Base-by-base conservation (phyloP, 768 basidiomycete species). In the Paxillus ammoniavirescens region DNA sequence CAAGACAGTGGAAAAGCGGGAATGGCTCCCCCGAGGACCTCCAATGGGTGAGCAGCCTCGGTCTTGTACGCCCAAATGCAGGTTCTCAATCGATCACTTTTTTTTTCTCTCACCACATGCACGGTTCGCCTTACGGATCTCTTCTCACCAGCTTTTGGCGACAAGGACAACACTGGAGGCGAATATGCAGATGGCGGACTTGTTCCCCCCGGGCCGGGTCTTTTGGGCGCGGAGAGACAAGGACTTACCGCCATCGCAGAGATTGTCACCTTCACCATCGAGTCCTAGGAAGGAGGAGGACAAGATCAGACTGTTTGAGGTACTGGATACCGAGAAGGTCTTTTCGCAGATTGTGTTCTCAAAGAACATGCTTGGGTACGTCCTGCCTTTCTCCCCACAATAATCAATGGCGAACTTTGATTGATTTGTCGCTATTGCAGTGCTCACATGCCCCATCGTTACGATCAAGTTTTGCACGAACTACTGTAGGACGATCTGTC, bases 141-240 rank as follows among this genome's bases (percentile, higher is more conserved):
- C 38, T 17, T 10, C 10, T 10, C 15, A 21, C 44, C 51, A 92
- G 91, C 90, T 93, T 62, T 73, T 92, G 37, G 81, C 89, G 0
- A 80, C 88, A 53, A 82, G 91, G 42, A 92, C 89, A 75, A 91
- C 90, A 3, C 77, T 93, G 0, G 89, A 92, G 66, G 90, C 89
- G 42, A 91, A 89, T 54, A 92, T 93, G 90, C 79, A 82, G 46
- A 81, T 78, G 74, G 72, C 81, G 3, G 78, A 84, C 58, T 78
- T 90, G 66, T 91, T 81, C 56, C 90, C 90, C 12, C 87, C 91
- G 0, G 91, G 89, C 3, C 78, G 83, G 8, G 83, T 92, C 14
- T 75, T 89, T 31, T 91, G 89, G 90, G 90, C 85, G 5, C 75
- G 91, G 67, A 80, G 87, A 52, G 84, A 91, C 53, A 77, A 79